phyloP scores from a whole-genome alignment of 306 rosid genomes.

The Coriaria nepalensis region DNA sequence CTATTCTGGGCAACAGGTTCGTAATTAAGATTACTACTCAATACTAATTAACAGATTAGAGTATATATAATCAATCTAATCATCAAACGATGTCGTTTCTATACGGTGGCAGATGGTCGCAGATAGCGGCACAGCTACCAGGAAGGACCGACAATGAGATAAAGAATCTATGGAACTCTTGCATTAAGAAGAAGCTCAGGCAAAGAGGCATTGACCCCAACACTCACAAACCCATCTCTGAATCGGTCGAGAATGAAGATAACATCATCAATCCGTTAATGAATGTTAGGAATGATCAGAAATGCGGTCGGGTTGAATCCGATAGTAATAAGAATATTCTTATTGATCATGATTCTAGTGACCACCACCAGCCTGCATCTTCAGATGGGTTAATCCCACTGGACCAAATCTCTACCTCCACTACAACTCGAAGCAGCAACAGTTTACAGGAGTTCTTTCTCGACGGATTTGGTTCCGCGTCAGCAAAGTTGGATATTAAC shows the following conservation, averaged over 20 bases:
- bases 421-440: slow-evolving; percentile 16
- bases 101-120: slow-evolving; percentile 29
- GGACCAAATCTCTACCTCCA: not conserved
- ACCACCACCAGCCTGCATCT: no score
- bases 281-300: no score
- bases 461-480: slow-evolving; percentile 23
- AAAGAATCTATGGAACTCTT: slow-evolving; percentile 47
- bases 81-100: no score
- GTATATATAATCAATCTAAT: no score
- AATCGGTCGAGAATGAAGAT: not conserved
- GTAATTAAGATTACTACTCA: not conserved
- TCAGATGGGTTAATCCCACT: not conserved
- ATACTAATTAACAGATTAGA: no score
- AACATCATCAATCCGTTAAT: not conserved
- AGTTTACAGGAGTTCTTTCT: slow-evolving; percentile 40
- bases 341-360: no score
- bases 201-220: slow-evolving; percentile 42
- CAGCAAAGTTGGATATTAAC: no score
- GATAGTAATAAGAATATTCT: no score
- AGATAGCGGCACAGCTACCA: slow-evolving; percentile 38
- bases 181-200: slow-evolving; percentile 41
- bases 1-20: slow-evolving; percentile 38
- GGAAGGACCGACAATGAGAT: slow-evolving; percentile 57
- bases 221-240: slow-evolving; percentile 31
- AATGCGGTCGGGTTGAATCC: no score